phyloP scores from a whole-genome alignment of 257 asterid species.

The Fraxinus excelsior region DNA sequence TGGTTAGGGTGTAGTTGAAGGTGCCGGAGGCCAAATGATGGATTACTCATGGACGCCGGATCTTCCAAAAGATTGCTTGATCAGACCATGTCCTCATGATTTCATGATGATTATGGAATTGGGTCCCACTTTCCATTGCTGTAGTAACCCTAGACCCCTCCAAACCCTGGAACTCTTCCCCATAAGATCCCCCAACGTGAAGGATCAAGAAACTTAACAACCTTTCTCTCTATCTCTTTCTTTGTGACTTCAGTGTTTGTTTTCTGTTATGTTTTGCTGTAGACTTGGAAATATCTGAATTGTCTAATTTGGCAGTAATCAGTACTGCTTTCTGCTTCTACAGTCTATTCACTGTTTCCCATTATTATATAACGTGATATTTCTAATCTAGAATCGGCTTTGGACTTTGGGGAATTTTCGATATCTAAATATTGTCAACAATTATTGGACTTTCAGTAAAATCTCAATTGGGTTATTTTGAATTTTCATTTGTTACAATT shows the following conservation, averaged over 20 bases:
- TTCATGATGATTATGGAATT: slow-evolving; percentile 36
- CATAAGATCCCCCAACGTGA: slow-evolving; percentile 33
- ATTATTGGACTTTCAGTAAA: neutral
- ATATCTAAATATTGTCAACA: neutral
- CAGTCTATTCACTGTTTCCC: neutral
- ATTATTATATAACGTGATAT: neutral
- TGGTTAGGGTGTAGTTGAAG: slow-evolving; percentile 29
- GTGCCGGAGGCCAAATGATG: slow-evolving; percentile 18
- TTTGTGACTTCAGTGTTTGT: neutral
- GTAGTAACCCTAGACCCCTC: slow-evolving; percentile 46
- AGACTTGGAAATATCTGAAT: slow-evolving; percentile 1
- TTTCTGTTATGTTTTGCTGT: neutral
- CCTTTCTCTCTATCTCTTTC: neutral
- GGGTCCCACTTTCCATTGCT: slow-evolving; percentile 41
- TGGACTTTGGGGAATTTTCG: neutral
- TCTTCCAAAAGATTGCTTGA: slow-evolving; percentile 39
- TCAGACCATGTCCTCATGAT: slow-evolving; percentile 44
- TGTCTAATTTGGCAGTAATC: neutral
- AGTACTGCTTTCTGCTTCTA: neutral
- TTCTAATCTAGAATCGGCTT: neutral
- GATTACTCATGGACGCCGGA: slow-evolving; percentile 41
- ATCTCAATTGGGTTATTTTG: neutral
- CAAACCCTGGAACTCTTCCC: slow-evolving; percentile 86
- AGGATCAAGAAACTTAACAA: neutral
- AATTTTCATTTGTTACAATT: neutral